Conservation (phyloP, 1,139 yeast species). For the Sugiyamaella grinbergsii region DNA sequence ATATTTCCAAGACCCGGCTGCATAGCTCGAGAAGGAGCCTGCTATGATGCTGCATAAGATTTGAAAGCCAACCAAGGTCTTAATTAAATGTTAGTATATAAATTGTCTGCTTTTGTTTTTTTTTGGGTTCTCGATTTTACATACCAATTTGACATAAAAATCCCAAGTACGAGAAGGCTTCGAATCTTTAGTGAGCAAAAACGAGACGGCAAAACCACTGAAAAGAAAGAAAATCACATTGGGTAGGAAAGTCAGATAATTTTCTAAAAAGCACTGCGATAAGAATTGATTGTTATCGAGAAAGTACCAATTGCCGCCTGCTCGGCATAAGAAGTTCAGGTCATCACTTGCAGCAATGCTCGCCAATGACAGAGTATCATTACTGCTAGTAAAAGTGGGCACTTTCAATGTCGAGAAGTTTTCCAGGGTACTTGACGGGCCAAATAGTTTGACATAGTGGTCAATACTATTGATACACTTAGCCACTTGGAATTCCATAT, state of each 20-base stretch:
- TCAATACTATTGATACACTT: conserved; percentile 5
- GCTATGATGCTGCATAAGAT: conserved; percentile 3
- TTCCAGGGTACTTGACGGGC: background rate
- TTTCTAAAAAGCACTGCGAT: conserved; percentile 24
- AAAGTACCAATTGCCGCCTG: conserved; percentile 18
- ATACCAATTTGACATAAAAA: conserved; percentile 19
- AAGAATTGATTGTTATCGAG: conserved; percentile 18
- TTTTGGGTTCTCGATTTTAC: no score
- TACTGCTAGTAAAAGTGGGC: background rate
- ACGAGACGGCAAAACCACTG: conserved; percentile 11
- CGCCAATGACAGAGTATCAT: background rate
- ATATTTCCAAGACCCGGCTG: conserved; percentile 6
- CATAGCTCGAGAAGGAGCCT: no score
- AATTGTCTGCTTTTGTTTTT: no score
- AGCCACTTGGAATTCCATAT: conserved; percentile 15
- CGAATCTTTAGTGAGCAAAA: background rate
- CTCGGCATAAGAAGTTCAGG: conserved; percentile 14
- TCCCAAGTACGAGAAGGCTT: conserved; percentile 21
- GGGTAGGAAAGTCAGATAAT: conserved; percentile 19
- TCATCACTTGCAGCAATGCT: conserved; percentile 1
- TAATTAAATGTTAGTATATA: no score
- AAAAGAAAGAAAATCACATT: conserved; percentile 7
- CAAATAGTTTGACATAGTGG: conserved; percentile 5
- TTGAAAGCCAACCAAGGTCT: conserved; percentile 14
- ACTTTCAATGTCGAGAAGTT: background rate